Conservation (phyloP, 176 grass and related monocot species). For the Musa acuminata region DNA sequence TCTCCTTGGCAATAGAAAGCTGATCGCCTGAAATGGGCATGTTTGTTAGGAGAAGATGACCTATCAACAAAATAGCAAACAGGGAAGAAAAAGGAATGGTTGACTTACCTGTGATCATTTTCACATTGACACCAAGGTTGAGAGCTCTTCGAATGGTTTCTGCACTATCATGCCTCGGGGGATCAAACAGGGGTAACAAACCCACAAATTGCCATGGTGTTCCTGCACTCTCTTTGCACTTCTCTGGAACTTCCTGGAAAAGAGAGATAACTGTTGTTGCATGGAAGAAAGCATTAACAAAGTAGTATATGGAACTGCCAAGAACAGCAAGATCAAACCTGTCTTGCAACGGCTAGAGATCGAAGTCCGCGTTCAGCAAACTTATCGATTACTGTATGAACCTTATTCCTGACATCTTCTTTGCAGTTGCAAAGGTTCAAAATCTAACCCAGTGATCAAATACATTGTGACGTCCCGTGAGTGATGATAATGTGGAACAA, state of each 20-base stretch:
- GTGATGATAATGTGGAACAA: background rate
- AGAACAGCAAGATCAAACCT: constrained; percentile 23
- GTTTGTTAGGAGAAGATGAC: background rate
- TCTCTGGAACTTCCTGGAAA: constrained; percentile 62
- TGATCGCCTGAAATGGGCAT: constrained; percentile 50
- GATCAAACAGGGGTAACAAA: constrained; percentile 79
- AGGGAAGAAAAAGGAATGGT: background rate
- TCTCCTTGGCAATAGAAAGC: constrained; percentile 97
- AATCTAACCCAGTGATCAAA: constrained; percentile 26
- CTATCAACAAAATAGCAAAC: background rate
- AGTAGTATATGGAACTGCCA: background rate
- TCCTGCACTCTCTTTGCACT: constrained; percentile 53
- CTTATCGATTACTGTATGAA: constrained; percentile 63
- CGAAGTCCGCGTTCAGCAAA: constrained; percentile 79
- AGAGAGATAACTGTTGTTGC: background rate
- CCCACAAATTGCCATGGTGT: constrained; percentile 66
- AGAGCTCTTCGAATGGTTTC: constrained; percentile 79
- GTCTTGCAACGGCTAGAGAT: constrained; percentile 58
- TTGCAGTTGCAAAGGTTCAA: constrained; percentile 43
- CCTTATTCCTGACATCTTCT: constrained; percentile 37
- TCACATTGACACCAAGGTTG: constrained; percentile 84
- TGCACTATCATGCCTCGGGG: constrained; percentile 82
- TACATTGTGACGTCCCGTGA: background rate
- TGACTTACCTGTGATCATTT: constrained; percentile 88
- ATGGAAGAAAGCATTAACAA: background rate